Percentiles rank a stretch among this genome's conserved stretches.
Conservation (phyloP, 106 monocot species). For the Platanthera guangdongensis region DNA sequence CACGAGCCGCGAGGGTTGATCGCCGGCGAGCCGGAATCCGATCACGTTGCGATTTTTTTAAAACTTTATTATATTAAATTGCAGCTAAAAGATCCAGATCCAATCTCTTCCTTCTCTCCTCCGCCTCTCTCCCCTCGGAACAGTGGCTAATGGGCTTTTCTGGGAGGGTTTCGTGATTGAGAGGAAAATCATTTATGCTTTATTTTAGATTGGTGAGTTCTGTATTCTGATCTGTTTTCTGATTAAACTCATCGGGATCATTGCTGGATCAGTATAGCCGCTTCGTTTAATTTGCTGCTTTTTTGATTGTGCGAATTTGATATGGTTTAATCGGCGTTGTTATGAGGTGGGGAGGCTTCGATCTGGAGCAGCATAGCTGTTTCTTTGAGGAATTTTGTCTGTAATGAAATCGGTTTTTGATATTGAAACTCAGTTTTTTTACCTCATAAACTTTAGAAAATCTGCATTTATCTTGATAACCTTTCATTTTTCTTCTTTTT, state of each 20-base stretch:
- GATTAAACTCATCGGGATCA: neutral
- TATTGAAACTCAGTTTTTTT: neutral
- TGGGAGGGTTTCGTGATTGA: neutral
- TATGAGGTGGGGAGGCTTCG: neutral
- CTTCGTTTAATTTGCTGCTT: neutral
- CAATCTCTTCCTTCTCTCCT: neutral
- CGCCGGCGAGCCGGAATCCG: neutral
- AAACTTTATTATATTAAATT: neutral
- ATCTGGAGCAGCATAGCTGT: neutral
- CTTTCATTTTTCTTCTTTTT: too few species aligned
- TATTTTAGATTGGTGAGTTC: conserved; percentile 1
- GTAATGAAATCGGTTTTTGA: neutral
- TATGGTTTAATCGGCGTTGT: neutral
- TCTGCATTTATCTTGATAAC: too few species aligned
- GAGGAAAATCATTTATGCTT: neutral
- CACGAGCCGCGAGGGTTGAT: neutral
- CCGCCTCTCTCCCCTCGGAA: neutral
- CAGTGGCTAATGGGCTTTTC: neutral
- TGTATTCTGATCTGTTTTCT: neutral
- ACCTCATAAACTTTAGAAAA: neutral
- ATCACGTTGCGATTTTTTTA: neutral
- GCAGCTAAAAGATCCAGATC: neutral
- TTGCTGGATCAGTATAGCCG: neutral
- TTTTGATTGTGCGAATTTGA: neutral
- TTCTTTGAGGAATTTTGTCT: neutral